Base-by-base conservation (phyloP, 306 rosid species). In the Parietaria judaica region DNA sequence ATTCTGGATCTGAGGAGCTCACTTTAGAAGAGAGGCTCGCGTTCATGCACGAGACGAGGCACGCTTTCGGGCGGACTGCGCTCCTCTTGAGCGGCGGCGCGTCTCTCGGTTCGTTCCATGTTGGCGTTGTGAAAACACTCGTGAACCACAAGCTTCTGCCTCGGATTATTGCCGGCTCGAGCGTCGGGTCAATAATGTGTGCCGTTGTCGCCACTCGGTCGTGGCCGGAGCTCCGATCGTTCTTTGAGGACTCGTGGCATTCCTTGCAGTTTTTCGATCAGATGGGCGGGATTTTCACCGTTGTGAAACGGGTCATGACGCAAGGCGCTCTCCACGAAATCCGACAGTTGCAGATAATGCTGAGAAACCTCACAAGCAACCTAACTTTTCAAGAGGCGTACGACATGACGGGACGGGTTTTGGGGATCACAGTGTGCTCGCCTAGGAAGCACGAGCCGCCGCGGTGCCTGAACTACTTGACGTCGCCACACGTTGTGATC, bases 391-490 rank as follows among this genome's bases (percentile, higher is more conserved):
- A 92, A 79, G 99, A 92, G 76, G 96, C 99, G 39, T 92, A 88
- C 69, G 99, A 92, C 73, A 86, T 92, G 95, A 88, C 96, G 13
- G 99, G 99, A 62, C 82, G 96, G 71, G 76, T 88, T 77, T 94
- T 92, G 53, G 99, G 94, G 74, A 92, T 92, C 66, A 88, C 96
- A 11, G 99, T 92, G 74, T 92, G 96, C 70, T 92, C 96, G 11
- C 96, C 99, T 1, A 82, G 99, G 78, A 92, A 83, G 84, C 99
- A 92, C 14, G 99, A 92, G 58, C 99, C 96, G 1, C 99, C 96
- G 41, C 86, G 99, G 78, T 92, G 99, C 77, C 99, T 92, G 53
- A 92, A 92, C 81, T 92, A 92, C 84, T 72, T 88, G 81, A 92
- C 99, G 15, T 92, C 99, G 14, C 99, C 99, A 15, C 95, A 88